Conservation (phyloP, 495 filamentous ascomycete genomes). For the Amniculicola lignicola region DNA sequence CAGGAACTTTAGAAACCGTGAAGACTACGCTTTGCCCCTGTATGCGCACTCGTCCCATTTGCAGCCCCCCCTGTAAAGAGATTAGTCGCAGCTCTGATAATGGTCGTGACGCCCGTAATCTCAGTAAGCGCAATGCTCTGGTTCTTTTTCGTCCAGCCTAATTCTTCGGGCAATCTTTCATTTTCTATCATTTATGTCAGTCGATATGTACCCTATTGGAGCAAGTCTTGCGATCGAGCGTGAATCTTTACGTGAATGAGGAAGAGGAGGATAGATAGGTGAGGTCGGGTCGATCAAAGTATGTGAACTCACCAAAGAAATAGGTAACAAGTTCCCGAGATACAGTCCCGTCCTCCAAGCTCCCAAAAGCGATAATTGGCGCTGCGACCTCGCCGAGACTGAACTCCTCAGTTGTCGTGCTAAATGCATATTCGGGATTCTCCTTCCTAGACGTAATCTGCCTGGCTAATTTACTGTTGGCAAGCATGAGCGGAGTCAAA, state of each 20-base stretch:
- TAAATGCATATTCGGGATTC: slow-evolving; percentile 30
- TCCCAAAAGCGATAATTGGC: slow-evolving; percentile 26
- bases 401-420: slow-evolving; percentile 16
- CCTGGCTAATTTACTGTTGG: slow-evolving; percentile 38
- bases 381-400: slow-evolving; percentile 30
- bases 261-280: too few relatives aligned
- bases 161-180: slow-evolving; percentile 47
- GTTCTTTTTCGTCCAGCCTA: slow-evolving; percentile 42
- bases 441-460: slow-evolving; percentile 9
- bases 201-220: slow-evolving; percentile 20
- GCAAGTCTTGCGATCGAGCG: slow-evolving; percentile 7
- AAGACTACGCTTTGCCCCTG: too few relatives aligned
- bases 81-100: slow-evolving; percentile 4
- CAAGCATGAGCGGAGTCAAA: slow-evolving; percentile 44
- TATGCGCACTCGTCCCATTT: too few relatives aligned
- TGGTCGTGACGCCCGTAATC: slow-evolving; percentile 2
- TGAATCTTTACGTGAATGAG: too few relatives aligned
- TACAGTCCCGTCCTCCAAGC: slow-evolving; percentile 11
- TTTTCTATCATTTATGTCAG: slow-evolving; percentile 42
- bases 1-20: too few relatives aligned
- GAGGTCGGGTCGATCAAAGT: too few relatives aligned
- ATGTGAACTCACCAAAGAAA: slow-evolving; percentile 25
- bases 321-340: slow-evolving; percentile 13
- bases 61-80: slow-evolving; percentile 1
- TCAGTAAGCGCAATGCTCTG: slow-evolving; percentile 11